Percentiles rank a stretch among this genome's conserved stretches.
These are phyloP conservation scores for Fomitopsis palustris DNA, from an alignment of 1,284 basidiomycete species.

Conservation along the genomic window DNA sequence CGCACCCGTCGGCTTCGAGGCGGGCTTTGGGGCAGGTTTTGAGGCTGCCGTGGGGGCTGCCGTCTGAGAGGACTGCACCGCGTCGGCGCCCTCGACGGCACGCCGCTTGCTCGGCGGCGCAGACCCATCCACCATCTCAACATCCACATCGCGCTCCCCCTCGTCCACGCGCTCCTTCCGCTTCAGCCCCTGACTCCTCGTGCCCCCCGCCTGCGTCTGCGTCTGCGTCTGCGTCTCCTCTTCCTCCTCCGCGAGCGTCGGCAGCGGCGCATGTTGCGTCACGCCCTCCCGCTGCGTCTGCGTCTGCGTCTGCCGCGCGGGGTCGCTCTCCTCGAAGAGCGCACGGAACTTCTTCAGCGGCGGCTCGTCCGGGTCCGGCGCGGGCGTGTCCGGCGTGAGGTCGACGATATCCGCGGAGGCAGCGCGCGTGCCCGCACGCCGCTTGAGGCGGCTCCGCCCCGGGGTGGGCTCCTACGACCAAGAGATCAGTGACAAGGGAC, in stretches of 20 bases:
- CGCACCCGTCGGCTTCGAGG: constrained; percentile 30
- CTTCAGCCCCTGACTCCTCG: constrained; percentile 28
- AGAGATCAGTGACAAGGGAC: neutral
- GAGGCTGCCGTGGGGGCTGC: neutral
- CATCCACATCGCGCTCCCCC: constrained; percentile 30
- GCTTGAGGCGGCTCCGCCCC: constrained; percentile 35
- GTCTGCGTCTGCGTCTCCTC: constrained; percentile 14
- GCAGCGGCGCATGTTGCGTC: constrained; percentile 29
- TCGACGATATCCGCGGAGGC: constrained; percentile 14
- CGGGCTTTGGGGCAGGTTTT: constrained; percentile 14
- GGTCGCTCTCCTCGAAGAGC: constrained; percentile 65
- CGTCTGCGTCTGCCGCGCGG: constrained; percentile 27
- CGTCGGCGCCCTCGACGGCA: constrained; percentile 34
- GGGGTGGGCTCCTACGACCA: constrained; percentile 13
- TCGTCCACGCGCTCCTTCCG: constrained; percentile 23
- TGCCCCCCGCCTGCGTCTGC: neutral
- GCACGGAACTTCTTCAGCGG: constrained; percentile 67
- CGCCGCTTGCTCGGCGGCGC: constrained; percentile 34
- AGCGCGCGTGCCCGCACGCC: constrained; percentile 30
- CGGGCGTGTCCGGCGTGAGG: constrained; percentile 18
- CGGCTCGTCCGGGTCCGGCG: constrained; percentile 41
- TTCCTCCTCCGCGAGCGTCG: constrained; percentile 18
- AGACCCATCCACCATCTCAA: constrained; percentile 36
- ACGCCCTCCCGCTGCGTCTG: constrained; percentile 26
- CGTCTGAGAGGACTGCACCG: constrained; percentile 16